Evolutionary conservation across 805 yeast species (phyloP).

Genomic region (Candida hispaniensis): DNA sequence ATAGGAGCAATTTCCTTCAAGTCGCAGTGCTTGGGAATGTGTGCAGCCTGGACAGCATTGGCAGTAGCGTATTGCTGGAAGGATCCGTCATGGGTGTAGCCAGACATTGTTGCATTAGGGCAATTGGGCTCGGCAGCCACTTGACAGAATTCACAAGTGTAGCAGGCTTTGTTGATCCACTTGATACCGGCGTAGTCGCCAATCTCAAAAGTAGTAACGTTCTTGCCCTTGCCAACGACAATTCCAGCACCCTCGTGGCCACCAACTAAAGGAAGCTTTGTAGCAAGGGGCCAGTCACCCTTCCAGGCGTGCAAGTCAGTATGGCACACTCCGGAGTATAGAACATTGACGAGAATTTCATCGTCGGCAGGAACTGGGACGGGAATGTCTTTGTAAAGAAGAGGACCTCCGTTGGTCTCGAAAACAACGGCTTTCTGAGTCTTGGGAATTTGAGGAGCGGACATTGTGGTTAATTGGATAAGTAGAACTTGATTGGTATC

Average conservation of each 20-base stretch:
- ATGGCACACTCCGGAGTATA: conserved; percentile 89
- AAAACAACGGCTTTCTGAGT: conserved; percentile 65
- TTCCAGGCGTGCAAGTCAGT: conserved; percentile 91
- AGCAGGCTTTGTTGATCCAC: conserved; percentile 73
- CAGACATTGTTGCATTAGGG: conserved; percentile 58
- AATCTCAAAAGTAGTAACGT: conserved; percentile 58
- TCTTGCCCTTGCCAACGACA: conserved; percentile 65
- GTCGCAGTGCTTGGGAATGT: conserved; percentile 62
- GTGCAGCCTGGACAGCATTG: conserved; percentile 78
- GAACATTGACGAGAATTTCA: conserved; percentile 69
- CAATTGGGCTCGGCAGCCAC: conserved; percentile 61
- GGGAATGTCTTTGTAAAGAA: conserved; percentile 60
- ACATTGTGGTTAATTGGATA: conserved; percentile 28
- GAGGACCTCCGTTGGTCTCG: conserved; percentile 53
- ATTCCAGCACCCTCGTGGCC: conserved; percentile 89
- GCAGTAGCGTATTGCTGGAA: conserved; percentile 89
- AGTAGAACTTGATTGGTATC: no score
- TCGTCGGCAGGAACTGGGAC: conserved; percentile 71
- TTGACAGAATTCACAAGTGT: conserved; percentile 65
- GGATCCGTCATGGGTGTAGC: conserved; percentile 84
- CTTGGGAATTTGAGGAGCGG: conserved; percentile 49
- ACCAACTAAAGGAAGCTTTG: conserved; percentile 68
- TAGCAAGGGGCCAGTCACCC: conserved; percentile 82
- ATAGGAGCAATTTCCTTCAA: conserved; percentile 73
- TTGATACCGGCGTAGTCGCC: conserved; percentile 80